A percentile compares a stretch with the other conserved stretches of the same genome.
Conservation (phyloP, 192 early-diverging fungal species). For the Fimicolochytrium jonesii region DNA sequence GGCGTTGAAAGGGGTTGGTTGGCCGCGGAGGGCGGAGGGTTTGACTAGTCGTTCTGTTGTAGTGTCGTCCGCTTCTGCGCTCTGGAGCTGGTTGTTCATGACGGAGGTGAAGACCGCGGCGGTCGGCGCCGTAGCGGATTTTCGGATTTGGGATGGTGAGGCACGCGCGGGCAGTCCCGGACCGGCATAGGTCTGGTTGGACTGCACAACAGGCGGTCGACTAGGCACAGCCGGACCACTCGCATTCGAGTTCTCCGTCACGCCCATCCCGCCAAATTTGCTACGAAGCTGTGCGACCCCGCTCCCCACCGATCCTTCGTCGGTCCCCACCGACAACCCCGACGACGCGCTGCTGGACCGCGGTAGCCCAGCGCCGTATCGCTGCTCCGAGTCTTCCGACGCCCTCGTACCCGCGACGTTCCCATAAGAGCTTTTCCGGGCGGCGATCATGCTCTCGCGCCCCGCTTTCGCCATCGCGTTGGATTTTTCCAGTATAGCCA, state of each 20-base stretch:
- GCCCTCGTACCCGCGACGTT: not conserved
- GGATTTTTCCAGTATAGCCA: constrained; percentile 15
- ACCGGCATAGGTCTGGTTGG: not conserved
- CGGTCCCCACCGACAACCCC: no score
- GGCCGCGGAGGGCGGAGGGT: not conserved
- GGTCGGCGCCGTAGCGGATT: not conserved
- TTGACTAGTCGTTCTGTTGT: constrained; percentile 1
- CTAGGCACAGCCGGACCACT: not conserved
- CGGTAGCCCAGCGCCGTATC: not conserved
- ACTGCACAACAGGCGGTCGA: not conserved
- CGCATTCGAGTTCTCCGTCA: not conserved
- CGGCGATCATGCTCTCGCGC: not conserved
- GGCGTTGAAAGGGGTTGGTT: not conserved
- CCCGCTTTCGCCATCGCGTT: constrained; percentile 17
- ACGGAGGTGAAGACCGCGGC: not conserved
- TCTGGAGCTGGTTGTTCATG: not conserved
- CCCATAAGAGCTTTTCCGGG: not conserved
- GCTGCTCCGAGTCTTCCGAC: not conserved
- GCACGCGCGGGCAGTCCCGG: constrained; percentile 3
- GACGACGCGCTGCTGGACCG: not conserved
- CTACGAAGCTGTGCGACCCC: constrained; percentile 7
- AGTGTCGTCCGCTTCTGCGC: not conserved
- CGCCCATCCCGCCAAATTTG: not conserved
- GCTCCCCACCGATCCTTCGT: not conserved
- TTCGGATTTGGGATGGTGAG: not conserved